Conservation (phyloP, 2,329 filamentous ascomycete species). For the Epichloe baconii region DNA sequence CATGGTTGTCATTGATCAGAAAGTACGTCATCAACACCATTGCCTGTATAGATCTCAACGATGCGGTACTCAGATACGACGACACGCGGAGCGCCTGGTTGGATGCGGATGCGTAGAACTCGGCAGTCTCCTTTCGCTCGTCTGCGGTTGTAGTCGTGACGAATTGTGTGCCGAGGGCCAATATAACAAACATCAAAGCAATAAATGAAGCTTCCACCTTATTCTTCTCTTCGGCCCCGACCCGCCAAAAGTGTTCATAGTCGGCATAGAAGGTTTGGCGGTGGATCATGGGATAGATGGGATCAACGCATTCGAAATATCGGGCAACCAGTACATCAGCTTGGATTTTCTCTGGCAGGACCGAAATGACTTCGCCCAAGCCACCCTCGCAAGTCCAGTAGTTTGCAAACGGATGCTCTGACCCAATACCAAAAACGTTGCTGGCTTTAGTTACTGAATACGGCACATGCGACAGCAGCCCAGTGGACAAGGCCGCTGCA, state of each 20-base stretch:
- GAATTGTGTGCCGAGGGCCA: constrained; percentile 69
- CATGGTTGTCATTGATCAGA: constrained; percentile 75
- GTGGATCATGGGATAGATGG: constrained; percentile 71
- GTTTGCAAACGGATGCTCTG: constrained; percentile 68
- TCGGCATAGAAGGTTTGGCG: constrained; percentile 63
- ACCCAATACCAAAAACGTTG: constrained; percentile 70
- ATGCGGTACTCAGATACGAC: constrained; percentile 64
- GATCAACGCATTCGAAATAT: constrained; percentile 62
- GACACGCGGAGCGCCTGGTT: constrained; percentile 65
- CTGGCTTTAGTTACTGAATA: constrained; percentile 58
- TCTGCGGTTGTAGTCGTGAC: constrained; percentile 43
- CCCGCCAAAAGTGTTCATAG: constrained; percentile 65
- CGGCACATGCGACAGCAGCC: constrained; percentile 58
- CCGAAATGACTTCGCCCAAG: constrained; percentile 59
- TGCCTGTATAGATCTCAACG: constrained; percentile 59
- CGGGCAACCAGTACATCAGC: constrained; percentile 54
- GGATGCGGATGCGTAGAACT: constrained; percentile 69
- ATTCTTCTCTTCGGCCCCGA: constrained; percentile 43
- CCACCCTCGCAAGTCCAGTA: constrained; percentile 76
- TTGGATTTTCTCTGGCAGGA: constrained; percentile 63
- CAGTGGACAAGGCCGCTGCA: constrained; percentile 42
- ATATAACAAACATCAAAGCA: constrained; percentile 62
- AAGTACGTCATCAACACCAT: constrained; percentile 76
- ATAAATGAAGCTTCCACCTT: constrained; percentile 54
- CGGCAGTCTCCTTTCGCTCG: constrained; percentile 61